Percentiles rank a stretch among this genome's conserved stretches.
Evolutionary conservation across 108 stramenopile genomes (phyloP).

Genomic region (Skeletonema tropicum): DNA sequence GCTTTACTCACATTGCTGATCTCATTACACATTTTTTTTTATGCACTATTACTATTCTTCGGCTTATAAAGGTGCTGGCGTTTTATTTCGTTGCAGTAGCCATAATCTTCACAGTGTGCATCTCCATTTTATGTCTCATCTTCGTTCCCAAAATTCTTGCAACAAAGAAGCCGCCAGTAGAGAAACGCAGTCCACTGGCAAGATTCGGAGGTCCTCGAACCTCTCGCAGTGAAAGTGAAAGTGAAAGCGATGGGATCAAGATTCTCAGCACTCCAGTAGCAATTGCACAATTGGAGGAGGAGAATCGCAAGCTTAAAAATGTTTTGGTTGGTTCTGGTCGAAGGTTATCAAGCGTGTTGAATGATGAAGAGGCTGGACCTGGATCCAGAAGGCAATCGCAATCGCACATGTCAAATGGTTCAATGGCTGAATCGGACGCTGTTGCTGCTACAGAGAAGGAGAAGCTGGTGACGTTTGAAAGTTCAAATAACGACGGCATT

Average conservation of each 20-base stretch:
- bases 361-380: background rate
- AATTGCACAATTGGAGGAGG: background rate
- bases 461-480: background rate
- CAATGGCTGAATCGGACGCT: background rate
- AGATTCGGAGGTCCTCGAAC: background rate
- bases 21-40: background rate
- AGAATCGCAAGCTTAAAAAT: background rate
- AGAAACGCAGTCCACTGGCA: too few relatives aligned
- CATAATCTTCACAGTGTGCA: slow-evolving; percentile 8
- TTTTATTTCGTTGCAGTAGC: background rate
- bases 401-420: background rate
- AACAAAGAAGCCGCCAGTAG: background rate
- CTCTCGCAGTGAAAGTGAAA: background rate
- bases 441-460: too few relatives aligned
- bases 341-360: background rate
- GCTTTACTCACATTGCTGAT: background rate
- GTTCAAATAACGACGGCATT: background rate
- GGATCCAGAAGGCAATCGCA: background rate
- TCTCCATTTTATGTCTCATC: slow-evolving; percentile 10
- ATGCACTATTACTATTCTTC: too few relatives aligned
- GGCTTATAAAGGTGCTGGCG: background rate
- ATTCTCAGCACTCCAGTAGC: background rate
- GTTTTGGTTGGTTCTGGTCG: background rate
- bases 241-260: background rate
- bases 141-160: slow-evolving; percentile 10